A percentile compares a stretch with the other conserved stretches of the same genome.
Evolutionary conservation across 192 early-diverging fungal genomes (phyloP).

Genomic region (Coemansia aciculifera): DNA sequence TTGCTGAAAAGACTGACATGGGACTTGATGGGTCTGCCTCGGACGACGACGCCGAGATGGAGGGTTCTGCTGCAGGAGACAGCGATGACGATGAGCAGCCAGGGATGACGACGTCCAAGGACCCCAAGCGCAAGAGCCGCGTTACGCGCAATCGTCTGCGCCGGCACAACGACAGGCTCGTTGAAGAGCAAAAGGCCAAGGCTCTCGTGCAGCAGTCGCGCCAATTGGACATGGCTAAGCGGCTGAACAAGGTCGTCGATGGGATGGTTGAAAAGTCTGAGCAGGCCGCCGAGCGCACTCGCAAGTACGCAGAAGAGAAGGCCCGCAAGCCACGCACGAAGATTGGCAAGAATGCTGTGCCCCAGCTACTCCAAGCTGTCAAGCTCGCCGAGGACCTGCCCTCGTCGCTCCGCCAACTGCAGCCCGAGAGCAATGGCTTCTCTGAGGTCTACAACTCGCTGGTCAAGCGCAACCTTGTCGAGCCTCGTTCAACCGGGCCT

Average conservation of each 20-base stretch:
- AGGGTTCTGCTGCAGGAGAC: conserved; percentile 8
- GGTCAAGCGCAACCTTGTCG: conserved; percentile 47
- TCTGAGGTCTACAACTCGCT: conserved; percentile 39
- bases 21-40: conserved; percentile 16
- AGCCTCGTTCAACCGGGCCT: conserved; percentile 22
- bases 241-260: conserved; percentile 55
- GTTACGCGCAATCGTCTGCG: conserved; percentile 60
- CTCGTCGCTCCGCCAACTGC: conserved; percentile 40
- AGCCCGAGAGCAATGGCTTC: conserved; percentile 46
- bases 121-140: conserved; percentile 60
- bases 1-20: conserved; percentile 11
- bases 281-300: conserved; percentile 23
- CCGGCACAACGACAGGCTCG: conserved; percentile 35
- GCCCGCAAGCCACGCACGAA: conserved; percentile 29
- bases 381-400: conserved; percentile 50
- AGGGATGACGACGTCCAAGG: conserved; percentile 20
- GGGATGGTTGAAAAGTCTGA: conserved; percentile 32
- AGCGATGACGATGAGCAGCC: conserved; percentile 15
- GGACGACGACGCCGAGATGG: conserved; percentile 14
- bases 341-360: conserved; percentile 37
- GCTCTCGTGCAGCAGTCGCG: conserved; percentile 48
- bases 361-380: conserved; percentile 34
- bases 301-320: conserved; percentile 30
- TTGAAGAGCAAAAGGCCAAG: conserved; percentile 44
- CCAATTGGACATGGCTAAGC: conserved; percentile 56